These are phyloP conservation scores for Backusella mclennaniae DNA, from an alignment of 192 early-diverging fungal genomes.

Conservation along the genomic window DNA sequence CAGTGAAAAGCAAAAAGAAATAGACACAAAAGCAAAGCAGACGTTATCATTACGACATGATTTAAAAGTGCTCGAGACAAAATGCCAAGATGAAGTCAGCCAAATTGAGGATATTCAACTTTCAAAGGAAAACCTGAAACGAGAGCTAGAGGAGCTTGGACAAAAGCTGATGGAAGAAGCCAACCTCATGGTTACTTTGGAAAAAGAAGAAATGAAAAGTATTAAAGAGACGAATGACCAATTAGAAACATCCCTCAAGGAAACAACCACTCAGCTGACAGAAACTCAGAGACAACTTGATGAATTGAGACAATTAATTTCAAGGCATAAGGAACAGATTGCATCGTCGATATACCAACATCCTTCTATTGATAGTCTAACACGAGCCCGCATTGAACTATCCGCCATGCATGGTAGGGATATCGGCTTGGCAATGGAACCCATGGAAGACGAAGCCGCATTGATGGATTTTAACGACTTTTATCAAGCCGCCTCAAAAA, in stretches of 20 bases:
- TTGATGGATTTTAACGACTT: conserved; percentile 90
- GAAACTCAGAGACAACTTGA: conserved; percentile 74
- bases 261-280: conserved; percentile 54
- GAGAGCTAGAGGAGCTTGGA: conserved; percentile 90
- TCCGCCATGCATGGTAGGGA: conserved; percentile 13
- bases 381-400: conserved; percentile 35
- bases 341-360: conserved; percentile 6
- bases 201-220: conserved; percentile 55
- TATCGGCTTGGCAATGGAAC: conserved; percentile 33
- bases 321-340: conserved; percentile 40
- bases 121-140: conserved; percentile 82
- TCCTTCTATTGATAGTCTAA: conserved; percentile 29
- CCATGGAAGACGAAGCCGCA: conserved; percentile 62
- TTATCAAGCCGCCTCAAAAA: conserved; percentile 57
- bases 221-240: conserved; percentile 42
- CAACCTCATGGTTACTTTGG: conserved; percentile 79
- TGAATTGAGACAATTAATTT: conserved; percentile 58
- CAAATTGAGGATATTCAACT: conserved; percentile 79
- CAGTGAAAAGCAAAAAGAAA: conserved; percentile 61
- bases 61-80: conserved; percentile 63
- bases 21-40: conserved; percentile 68
- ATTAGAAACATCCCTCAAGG: conserved; percentile 57
- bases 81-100: conserved; percentile 75
- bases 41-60: conserved; percentile 59
- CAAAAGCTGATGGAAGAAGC: conserved; percentile 91